Evolutionary conservation across 495 filamentous ascomycete species (phyloP), one percentile per base, ranked within the genome.

Genomic region (Xylaria palmicola): DNA sequence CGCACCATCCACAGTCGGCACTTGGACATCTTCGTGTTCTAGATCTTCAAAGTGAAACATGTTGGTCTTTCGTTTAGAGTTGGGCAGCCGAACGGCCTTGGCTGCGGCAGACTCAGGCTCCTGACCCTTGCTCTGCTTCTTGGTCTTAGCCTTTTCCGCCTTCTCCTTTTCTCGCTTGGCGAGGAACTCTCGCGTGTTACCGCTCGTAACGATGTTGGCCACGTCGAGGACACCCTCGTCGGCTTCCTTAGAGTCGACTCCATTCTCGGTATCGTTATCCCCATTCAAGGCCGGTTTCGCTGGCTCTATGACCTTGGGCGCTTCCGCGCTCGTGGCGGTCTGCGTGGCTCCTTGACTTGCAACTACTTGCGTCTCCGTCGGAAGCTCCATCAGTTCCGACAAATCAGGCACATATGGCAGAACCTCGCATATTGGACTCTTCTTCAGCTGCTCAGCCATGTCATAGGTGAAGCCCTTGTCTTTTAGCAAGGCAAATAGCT

Each of bases 361-460:
- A 2, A 81, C 81, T 24, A 81, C 81, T 19, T 78, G 75, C 3
- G 83, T 74, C 0, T 93, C 91, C n/a, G 70, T 75, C 10, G 84
- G 79, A 40, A 76, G 71, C 58, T 85, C 77, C 75, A 65, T 83
- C 62, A 76, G 71, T 48, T 51, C 83, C 76, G 39, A 86, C 82
- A 58, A 88, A 45, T 59, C 86, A 73, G 52, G 80, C 77, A 22
- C 89, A 4, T 85, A 82, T 1, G 89, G 86, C 12, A 98, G 78
- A 50, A 98, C 86, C 72, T 98, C 94, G 65, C 92, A 93, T 49
- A 98, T 90, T 20, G 85, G 77, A 62, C 86, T 96, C 67, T 85
- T 87, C 80, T 98, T 98, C 55, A 98, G 74, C 74, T 97, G 91
- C 78, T 98, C 95, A 47, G 91, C 94, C 89, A 97, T 95, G 43